Base-by-base conservation (phyloP, 768 basidiomycete genomes). In the Roridomyces roridus region DNA sequence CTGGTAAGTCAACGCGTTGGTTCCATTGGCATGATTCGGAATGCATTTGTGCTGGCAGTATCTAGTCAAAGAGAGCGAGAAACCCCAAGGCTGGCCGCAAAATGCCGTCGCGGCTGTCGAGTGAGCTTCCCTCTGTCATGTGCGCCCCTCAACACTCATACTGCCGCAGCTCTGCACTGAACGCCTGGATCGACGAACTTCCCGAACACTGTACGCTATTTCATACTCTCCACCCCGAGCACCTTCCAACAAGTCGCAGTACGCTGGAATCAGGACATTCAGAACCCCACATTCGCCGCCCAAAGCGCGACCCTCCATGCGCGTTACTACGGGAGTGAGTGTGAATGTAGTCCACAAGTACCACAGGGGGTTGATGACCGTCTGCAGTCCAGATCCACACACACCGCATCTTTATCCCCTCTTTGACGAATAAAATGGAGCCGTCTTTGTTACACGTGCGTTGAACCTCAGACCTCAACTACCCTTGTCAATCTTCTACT, bases 381-480 rank as follows among this genome's bases (percentile, higher is more conserved):
- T 31, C 29, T 14, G 10, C 17, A 47, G 47, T 69, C 29, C 80
- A 85, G 66, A 89, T 90, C 62, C 70, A 82, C 41, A 76, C 88
- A 37, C 89, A 91, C 68, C 77, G 88, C 28, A 85, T 86, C 2
- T 89, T 88, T 73, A 83, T 90, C 44, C 82, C 83, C 0, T 77
- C 78, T 0, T 75, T 80, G 1, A 68, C n/a, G 47, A 18, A 26
- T 21, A 31, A 36, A 23, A 36, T 49, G 5, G 28, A n/a, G 25
- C 35, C 31, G 17, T 36, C 47, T 7, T 31, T n/a, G 46, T 14
- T 36, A n/a, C 37, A 49, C 25, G 47, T 49, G 34, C 24, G 47
- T 45, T 8, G 6, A 23, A 14, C 24, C 9, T 49, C 47, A 24
- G 10, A 24, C 37, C 17, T 14, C 47, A 9, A 34, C 8, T 34